Evolutionary conservation across 768 basidiomycete species (phyloP), one percentile per base, ranked within the genome.

Genomic region (Mycena alexandri): DNA sequence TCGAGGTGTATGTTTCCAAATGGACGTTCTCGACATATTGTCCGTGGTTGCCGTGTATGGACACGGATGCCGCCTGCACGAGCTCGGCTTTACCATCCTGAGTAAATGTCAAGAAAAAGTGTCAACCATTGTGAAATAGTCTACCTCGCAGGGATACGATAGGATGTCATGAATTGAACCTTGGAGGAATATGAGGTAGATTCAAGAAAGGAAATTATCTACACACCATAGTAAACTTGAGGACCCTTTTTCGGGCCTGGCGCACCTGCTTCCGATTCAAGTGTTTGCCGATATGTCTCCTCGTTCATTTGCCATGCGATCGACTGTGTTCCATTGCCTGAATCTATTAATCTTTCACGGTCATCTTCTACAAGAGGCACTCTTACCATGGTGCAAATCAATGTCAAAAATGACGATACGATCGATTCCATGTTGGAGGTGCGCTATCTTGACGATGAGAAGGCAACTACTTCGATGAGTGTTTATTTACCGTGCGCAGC

Each of bases 251-350:
- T 84, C 1, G 69, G 16, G 2, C 68, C 70, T 5, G 74, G 67
- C 0, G 75, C 73, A 5, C 81, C 87, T 33, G 71, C 83, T 70
- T 87, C 86, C 3, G 75, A 76, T 74, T 91, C 89, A 0, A 94
- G 84, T 4, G 84, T 86, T 71, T 90, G 85, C 16, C 89, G 86
- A 76, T 94, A 90, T 0, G 92, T 88, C 69, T 95, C 93, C 73
- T 94, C 93, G 70, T 99, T 98, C 65, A 98, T 91, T 62, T 92
- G 89, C 94, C 95, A 97, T 0, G 85, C 87, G 38, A 98, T 90
- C 1, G 94, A 89, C 77, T 99, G 97, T 0, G 97, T 99, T 2
- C 97, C 96, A 75, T 98, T 97, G 2, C 96, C 95, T 93, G 78
- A 60, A 38, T 25, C 54, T 6, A 6, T 16, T 44, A 13, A 36